phyloP scores from a whole-genome alignment of 345 rosid genomes.

The Citrus hindsii region DNA sequence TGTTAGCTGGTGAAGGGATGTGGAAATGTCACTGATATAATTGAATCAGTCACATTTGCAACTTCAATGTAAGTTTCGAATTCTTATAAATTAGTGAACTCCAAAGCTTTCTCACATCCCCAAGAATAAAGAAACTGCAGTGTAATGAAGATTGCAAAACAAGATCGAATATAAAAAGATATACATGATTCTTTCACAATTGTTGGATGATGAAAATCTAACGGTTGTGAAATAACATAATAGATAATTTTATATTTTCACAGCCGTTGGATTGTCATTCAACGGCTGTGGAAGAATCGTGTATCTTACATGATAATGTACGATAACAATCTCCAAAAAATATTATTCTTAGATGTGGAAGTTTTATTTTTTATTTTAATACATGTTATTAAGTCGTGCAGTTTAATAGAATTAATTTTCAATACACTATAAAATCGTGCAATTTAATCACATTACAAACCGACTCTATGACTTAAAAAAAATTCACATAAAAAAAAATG shows the following conservation, averaged over 20 bases:
- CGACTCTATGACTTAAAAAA: accelerated
- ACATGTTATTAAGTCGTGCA: accelerated
- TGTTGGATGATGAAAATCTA: too few relatives aligned
- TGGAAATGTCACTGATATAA: not conserved
- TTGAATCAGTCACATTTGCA: not conserved
- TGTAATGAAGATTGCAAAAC: not conserved
- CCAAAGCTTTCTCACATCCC: not conserved
- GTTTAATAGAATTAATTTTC: too few relatives aligned
- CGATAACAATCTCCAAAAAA: accelerated
- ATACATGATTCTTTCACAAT: too few relatives aligned
- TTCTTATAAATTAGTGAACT: not conserved
- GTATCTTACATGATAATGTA: too few relatives aligned
- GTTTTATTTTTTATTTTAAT: too few relatives aligned
- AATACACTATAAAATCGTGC: too few relatives aligned
- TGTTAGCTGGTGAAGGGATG: not conserved
- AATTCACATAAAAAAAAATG: too few relatives aligned
- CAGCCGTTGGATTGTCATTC: accelerated
- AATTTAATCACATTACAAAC: accelerated
- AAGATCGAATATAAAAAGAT: not conserved
- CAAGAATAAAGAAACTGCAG: not conserved
- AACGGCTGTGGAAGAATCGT: accelerated
- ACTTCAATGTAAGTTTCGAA: not conserved
- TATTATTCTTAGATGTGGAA: accelerated
- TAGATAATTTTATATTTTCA: too few relatives aligned
- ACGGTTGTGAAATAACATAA: too few relatives aligned